Base-by-base conservation (phyloP, 1,284 basidiomycete species). In the Xanthoconium separans region DNA sequence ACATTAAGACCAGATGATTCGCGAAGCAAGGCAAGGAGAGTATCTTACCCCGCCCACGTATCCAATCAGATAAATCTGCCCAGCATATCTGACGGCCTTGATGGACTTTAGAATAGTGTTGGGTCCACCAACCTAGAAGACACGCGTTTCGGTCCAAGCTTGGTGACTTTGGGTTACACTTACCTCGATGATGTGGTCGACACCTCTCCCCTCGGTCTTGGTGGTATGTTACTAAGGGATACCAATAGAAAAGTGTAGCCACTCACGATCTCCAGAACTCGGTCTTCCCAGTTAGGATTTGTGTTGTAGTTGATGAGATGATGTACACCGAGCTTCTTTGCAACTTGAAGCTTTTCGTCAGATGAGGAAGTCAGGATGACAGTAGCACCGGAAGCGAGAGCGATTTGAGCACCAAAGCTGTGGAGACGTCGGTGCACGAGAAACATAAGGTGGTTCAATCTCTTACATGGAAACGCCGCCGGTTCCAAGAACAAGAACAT, bases 351-450 rank as follows among this genome's bases (percentile, higher is more conserved):
- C 65, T 87, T 87, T 34, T 80, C 76, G 58, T 84, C 81, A 0
- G 81, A 82, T 1, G 82, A 84, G 1, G 81, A 84, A 0, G 82
- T 85, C 24, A 75, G 73, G 54, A 88, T 83, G 18, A 81, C 81
- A 6, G 67, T 77, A 2, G 83, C 83, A 13, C 85, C 84, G 0
- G 77, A 74, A 0, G 79, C 81, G 18, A 78, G 70, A 15, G 82
- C 83, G 41, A 87, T 70, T 64, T 85, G 83, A 1, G 78, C 61
- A 27, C 68, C 78, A 61, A 79, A 77, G 27, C 77, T 79, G 46
- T 6, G 47, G n/a, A 30, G 24, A 44, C 40, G 18, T 55, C 12
- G 6, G 16, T n/a, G 15, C 10, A 27, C 13, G 16, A 29, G 4
- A 1, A 6, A 36, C 2, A 39, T 12, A 18, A 6, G 16, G 45